Evolutionary conservation across 2,329 filamentous ascomycete genomes (phyloP), one percentile per base, ranked within the genome.

Genomic region (Nectriaceae sp.): DNA sequence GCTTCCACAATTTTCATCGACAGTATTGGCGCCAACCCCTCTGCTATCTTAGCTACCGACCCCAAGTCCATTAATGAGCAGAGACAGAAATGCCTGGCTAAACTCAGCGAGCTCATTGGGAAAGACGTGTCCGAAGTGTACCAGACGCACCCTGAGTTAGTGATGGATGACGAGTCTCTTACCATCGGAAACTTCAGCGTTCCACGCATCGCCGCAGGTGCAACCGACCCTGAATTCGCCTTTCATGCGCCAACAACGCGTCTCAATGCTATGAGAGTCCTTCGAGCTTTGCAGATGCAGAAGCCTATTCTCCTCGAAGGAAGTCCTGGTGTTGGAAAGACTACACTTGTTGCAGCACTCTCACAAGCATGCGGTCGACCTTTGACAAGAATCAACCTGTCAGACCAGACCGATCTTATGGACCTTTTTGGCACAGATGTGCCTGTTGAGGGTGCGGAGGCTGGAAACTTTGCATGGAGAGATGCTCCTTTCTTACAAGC

Each of bases 301-400:
- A 97, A 97, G 65, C 93, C 94, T 3, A 93, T 99, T 45, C 78
- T 99, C 5, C 80, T 99, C 3, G 94, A 99, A 73, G 94, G 95
- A 29, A 97, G 89, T 60, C 94, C 94, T n/a, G 94, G 94, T 65
- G 94, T 99, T 19, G 94, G 94, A 47, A 99, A 99, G 74, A 99
- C 94, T 0, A 96, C 93, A 2, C 78, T 99, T 13, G 84, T 99
- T 19, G 87, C 88, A 39, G 92, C 94, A 1, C 76, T 99, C 39
- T 89, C 95, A 2, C 81, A 82, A 57, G 85, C 87, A 4, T 88
- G 90, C 55, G 90, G 92, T 4, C 87, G 87, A 53, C 87, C 89
- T 6, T 73, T 99, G 54, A 96, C 91, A 1, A 83, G 94, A 60
- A 97, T 99, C 70, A 99, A 99, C 64, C 76, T 99, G 50, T 97